phyloP scores from a whole-genome alignment of 2,329 filamentous ascomycete species.

The Ophiocordyceps camponoti-rufipedis region DNA sequence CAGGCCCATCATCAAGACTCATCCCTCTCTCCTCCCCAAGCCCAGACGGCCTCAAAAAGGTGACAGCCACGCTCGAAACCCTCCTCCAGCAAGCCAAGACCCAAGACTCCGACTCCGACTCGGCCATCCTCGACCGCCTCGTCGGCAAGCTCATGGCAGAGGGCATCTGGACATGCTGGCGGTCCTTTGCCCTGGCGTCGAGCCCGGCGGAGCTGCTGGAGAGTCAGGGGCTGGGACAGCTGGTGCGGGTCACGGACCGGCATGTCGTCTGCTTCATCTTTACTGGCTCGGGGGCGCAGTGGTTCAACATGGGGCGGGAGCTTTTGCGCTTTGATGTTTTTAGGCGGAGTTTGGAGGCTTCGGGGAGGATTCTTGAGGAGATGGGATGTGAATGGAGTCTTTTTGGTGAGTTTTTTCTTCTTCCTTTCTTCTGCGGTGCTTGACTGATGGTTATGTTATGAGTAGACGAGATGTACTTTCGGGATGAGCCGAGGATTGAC shows the following conservation, averaged over 20 bases:
- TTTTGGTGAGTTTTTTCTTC: neutral
- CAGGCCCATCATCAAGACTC: too few species aligned
- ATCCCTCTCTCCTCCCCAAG: too few species aligned
- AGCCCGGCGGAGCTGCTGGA: neutral
- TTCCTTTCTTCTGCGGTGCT: too few species aligned
- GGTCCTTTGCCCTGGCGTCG: neutral
- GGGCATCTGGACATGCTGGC: too few species aligned
- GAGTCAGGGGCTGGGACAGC: neutral
- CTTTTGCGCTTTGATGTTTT: neutral
- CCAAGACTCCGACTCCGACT: too few species aligned
- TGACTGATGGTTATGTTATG: too few species aligned
- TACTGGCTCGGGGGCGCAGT: neutral
- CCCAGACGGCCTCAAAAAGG: too few species aligned
- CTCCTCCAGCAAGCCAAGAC: too few species aligned
- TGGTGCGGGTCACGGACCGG: too few species aligned
- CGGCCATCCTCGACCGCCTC: neutral
- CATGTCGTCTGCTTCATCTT: neutral
- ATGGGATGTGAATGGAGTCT: neutral
- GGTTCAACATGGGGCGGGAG: neutral
- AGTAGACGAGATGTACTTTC: neutral
- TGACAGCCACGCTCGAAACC: too few species aligned
- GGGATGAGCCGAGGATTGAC: neutral
- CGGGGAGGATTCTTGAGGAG: neutral
- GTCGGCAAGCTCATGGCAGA: neutral
- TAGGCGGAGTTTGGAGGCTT: neutral